These are phyloP conservation scores for Aspergillus pseudonomiae DNA, from an alignment of 2,329 filamentous ascomycete species.

Conservation along the genomic window DNA sequence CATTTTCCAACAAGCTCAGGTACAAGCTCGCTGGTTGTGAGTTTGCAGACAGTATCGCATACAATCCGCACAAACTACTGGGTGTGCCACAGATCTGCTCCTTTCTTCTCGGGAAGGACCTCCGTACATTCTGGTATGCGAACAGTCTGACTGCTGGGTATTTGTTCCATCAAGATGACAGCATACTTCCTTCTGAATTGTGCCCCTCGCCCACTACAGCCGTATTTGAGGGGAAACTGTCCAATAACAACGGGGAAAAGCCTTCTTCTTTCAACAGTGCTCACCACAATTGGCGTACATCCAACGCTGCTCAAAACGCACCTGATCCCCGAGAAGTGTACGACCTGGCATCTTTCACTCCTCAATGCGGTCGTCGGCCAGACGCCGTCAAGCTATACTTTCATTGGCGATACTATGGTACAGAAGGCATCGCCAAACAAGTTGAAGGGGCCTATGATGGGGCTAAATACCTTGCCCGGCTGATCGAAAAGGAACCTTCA, in stretches of 20 bases:
- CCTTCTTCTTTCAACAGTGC: not conserved
- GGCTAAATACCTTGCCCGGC: not conserved
- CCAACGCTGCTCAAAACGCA: not conserved
- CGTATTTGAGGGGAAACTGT: not conserved
- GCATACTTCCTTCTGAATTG: not conserved
- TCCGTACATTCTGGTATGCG: conserved; percentile 4
- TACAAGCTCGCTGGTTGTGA: not conserved
- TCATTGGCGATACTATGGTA: not conserved
- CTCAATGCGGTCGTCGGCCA: not conserved
- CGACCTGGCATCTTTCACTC: conserved; percentile 4
- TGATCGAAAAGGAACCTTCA: not conserved
- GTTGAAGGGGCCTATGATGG: not conserved
- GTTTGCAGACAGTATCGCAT: not conserved
- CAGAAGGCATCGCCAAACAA: not conserved
- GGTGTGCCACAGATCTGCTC: conserved; percentile 4
- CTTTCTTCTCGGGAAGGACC: not conserved
- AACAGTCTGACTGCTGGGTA: conserved; percentile 1
- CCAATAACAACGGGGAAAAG: not conserved
- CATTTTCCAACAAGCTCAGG: not conserved
- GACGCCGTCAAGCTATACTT: conserved; percentile 5
- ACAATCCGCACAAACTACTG: conserved; percentile 2
- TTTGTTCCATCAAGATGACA: conserved; percentile 2
- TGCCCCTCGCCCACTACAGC: not conserved
- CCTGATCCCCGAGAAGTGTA: not conserved
- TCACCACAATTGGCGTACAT: not conserved